These are phyloP conservation scores for Rosa rugosa DNA, from an alignment of 306 rosid species.

Conservation along the genomic window DNA sequence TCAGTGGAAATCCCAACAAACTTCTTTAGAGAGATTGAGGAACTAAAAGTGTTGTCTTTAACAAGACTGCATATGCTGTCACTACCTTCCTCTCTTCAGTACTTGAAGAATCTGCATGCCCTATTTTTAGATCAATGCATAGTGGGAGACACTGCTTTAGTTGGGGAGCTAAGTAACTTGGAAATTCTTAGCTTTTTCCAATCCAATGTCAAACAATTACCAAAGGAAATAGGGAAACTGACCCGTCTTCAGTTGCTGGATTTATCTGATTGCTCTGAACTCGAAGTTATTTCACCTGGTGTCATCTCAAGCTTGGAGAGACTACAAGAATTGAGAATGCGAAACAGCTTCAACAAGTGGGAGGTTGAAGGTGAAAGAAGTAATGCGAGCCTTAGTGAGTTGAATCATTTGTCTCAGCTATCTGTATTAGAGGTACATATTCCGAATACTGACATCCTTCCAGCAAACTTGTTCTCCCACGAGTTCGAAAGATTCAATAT, in stretches of 20 bases:
- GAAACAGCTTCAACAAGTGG: conserved; percentile 29
- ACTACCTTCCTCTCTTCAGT: conserved; percentile 15
- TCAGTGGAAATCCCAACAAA: too few relatives aligned
- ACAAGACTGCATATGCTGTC: not conserved
- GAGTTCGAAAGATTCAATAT: conserved; percentile 31
- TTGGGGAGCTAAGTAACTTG: conserved; percentile 36
- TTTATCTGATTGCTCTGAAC: conserved; percentile 33
- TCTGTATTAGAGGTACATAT: conserved; percentile 30
- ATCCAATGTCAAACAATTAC: conserved; percentile 32
- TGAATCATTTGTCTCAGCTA: conserved; percentile 28
- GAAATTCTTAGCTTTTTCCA: conserved; percentile 40
- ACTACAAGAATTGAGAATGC: conserved; percentile 44
- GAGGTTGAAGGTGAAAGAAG: not conserved
- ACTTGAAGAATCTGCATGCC: conserved; percentile 17
- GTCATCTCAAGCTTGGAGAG: conserved; percentile 31
- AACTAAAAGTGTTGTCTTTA: conserved; percentile 20
- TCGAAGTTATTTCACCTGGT: conserved; percentile 23
- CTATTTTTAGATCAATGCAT: conserved; percentile 30
- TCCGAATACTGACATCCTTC: conserved; percentile 12
- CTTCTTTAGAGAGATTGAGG: not conserved
- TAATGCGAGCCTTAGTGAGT: conserved; percentile 30
- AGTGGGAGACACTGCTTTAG: conserved; percentile 20
- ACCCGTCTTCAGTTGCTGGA: conserved; percentile 36
- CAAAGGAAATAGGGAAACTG: conserved; percentile 17
- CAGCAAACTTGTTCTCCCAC: conserved; percentile 19